Base-by-base conservation (phyloP, 179 eudicot genomes). In the Drosera spatulata region DNA sequence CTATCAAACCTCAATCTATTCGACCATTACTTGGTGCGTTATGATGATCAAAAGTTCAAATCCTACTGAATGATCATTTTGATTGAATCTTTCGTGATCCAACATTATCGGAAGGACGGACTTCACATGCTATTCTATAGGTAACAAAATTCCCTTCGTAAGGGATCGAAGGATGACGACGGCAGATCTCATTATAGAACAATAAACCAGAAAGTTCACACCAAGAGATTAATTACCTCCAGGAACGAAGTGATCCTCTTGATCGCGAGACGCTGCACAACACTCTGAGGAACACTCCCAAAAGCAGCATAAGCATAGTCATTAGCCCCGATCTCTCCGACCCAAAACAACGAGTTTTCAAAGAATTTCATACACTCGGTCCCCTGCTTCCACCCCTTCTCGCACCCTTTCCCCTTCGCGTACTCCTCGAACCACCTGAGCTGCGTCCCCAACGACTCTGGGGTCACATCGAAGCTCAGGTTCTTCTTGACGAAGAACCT, bases 401-500 rank as follows among this genome's bases (percentile, higher is more conserved):
- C 54, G 37, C 82, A 85, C 58, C 86, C 83, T 41, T 74, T 66
- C 10, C 60, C 56, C 43, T 65, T 72, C 67, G 81, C 40, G 42
- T 65, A 51, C 65, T 75, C 70, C 14, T 75, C 41, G 46, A 91
- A 84, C 98, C 98, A 91, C 6, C 0, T 3, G 4, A 91, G 70
- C 75, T 93, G 82, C 0, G 85, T 76, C 44, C 46, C 57, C 1
- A 93, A 55, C 2, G 99, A 93, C 76, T 82, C 78, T 0, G 85
- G 86, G 5, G 86, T 82, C 7, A 82, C 61, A 39, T 84, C 75
- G 2, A 82, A 64, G 0, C 77, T 73, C 10, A 89, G 60, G 50
- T 88, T 84, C 41, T 89, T 84, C 75, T 55, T 80, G 1, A 68
- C 79, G 60, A 86, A 89, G 73, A 82, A 93, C 4, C 72, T 56